Evolutionary conservation across 768 basidiomycete species (phyloP).

Genomic region (Tricholoma matsutake): DNA sequence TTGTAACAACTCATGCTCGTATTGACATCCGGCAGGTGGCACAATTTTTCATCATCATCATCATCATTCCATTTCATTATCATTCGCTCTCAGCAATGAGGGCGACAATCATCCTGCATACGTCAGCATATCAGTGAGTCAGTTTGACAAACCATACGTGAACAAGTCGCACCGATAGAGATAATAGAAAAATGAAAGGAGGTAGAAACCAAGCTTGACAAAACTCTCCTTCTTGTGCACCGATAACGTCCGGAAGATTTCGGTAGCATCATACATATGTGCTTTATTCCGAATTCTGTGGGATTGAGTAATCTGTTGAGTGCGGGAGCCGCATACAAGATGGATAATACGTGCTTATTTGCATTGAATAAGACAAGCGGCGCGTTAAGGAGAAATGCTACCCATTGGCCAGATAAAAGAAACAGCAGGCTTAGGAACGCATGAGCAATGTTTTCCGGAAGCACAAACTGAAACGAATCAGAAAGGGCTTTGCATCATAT

Average conservation of each 20-base stretch:
- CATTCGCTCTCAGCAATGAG: constrained; percentile 79
- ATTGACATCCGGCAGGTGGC: neutral
- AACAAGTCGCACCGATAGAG: constrained; percentile 69
- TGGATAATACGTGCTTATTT: constrained; percentile 74
- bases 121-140: neutral
- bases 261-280: constrained; percentile 99
- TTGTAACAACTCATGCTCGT: constrained; percentile 5
- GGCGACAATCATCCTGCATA: constrained; percentile 76
- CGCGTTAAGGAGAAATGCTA: constrained; percentile 84
- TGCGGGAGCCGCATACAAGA: neutral
- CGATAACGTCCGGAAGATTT: constrained; percentile 94
- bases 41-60: neutral
- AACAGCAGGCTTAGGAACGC: constrained; percentile 88
- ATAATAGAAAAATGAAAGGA: constrained; percentile 90
- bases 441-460: constrained; percentile 95
- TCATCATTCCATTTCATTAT: constrained; percentile 4
- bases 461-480: constrained; percentile 69
- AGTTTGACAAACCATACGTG: neutral
- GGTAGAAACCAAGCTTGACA: constrained; percentile 91
- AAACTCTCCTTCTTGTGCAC: constrained; percentile 97
- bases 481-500: neutral
- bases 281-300: constrained; percentile 84
- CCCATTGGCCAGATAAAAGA: constrained; percentile 95
- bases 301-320: neutral
- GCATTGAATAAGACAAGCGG: constrained; percentile 88